Percentiles rank a stretch among this genome's conserved stretches.
These are phyloP conservation scores for Paraphoma sp. DNA, from an alignment of 2,329 filamentous ascomycete genomes.

Conservation along the genomic window DNA sequence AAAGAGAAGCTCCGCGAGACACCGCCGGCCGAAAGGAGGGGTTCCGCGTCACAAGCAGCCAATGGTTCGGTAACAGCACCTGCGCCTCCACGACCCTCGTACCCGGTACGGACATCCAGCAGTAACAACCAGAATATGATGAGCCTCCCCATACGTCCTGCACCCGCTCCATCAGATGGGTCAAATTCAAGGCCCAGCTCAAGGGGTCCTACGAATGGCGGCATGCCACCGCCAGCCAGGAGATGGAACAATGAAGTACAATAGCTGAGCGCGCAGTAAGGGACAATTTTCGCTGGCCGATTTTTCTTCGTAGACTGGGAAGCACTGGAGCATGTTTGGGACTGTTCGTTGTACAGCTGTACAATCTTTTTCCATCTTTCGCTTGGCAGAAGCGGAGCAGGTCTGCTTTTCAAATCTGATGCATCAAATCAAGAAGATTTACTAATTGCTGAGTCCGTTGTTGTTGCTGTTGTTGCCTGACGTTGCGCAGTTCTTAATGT, in stretches of 20 bases:
- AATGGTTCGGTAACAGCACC: conserved; percentile 36
- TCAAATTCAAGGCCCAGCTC: conserved; percentile 32
- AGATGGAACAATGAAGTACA: conserved; percentile 44
- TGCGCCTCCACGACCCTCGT: conserved; percentile 47
- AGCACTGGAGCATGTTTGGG: not conserved
- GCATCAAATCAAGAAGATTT: no score
- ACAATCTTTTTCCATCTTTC: not conserved
- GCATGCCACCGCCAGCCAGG: conserved; percentile 34
- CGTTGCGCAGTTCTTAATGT: no score
- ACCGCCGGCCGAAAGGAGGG: conserved; percentile 34
- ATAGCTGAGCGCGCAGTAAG: conserved; percentile 6
- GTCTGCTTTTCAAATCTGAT: no score
- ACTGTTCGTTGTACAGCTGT: not conserved
- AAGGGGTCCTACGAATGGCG: conserved; percentile 32
- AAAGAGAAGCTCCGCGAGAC: conserved; percentile 48
- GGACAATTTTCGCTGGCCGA: not conserved
- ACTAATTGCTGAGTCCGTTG: no score
- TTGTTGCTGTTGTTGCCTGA: no score
- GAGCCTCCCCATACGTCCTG: conserved; percentile 56
- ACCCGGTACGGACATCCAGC: conserved; percentile 53
- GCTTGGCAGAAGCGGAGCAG: no score
- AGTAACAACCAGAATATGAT: conserved; percentile 46
- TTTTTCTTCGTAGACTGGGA: not conserved
- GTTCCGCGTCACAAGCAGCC: conserved; percentile 28
- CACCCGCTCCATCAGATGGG: conserved; percentile 41